Base-by-base conservation (phyloP, 768 basidiomycete genomes). In the Termitomyces heimii region DNA sequence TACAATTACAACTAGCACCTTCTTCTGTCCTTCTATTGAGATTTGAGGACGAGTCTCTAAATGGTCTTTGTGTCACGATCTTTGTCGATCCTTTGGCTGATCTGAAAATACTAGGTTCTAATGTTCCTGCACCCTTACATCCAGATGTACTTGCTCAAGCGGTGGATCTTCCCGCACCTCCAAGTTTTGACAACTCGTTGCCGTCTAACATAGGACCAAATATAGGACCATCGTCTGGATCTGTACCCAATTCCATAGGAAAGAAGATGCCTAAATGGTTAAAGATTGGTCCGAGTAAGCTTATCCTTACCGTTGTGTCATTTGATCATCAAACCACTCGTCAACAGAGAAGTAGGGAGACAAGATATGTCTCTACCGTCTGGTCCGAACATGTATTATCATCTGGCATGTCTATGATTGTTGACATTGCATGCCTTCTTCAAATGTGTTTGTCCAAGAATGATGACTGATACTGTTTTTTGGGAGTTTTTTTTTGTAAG, bases 181-280 rank as follows among this genome's bases (percentile, higher is more conserved):
- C 77, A 12, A 50, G 63, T 39, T 58, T 63, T 10, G 68, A 71
- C 28, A 59, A 8, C n/a, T 34, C 58, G 39, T 20, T 62, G 20
- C 42, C 60, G 26, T 40, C 43, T 26, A 53, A 55, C 26, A 53
- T 49, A 54, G 43, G 28, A 24, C 53, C 62, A 50, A 53, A 55
- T 29, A 53, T 49, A 54, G 43, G 28, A 24, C 53, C 62, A 50
- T 55, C 56, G 24, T 53, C 63, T 22, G 42, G 32, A 22, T 22
- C 50, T 22, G 43, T 39, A 26, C 31, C 60, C 7, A 35, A 55
- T 35, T 54, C 35, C 52, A 39, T 66, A 49, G 81, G 77, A 54
- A 82, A 76, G 71, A 90, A 89, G 72, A 71, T 86, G 57, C 87
- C 90, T 13, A 90, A 90, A 65, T 92, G 89, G 91, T 64, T 93